Percentiles rank a stretch among this genome's conserved stretches.
Evolutionary conservation across 768 basidiomycete genomes (phyloP).

Genomic region (Xerocomellus chrysenteron): DNA sequence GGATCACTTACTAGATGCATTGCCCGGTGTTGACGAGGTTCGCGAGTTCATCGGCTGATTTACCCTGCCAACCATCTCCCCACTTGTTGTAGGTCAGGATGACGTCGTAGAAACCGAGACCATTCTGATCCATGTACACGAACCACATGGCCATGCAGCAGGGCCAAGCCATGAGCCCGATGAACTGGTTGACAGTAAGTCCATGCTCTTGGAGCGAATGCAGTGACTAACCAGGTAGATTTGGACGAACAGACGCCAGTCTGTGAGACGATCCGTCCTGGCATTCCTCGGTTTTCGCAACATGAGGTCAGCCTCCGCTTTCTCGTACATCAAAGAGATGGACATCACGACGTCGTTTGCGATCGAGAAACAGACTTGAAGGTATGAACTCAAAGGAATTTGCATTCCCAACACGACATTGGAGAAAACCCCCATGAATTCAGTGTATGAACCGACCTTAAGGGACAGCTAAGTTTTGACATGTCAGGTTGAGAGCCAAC

Average conservation of each 20-base stretch:
- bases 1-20: constrained; percentile 41
- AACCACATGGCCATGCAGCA: constrained; percentile 45
- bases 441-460: constrained; percentile 57
- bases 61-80: constrained; percentile 36
- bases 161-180: constrained; percentile 47
- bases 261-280: constrained; percentile 48
- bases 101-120: constrained; percentile 37
- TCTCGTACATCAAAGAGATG: constrained; percentile 51
- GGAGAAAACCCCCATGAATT: constrained; percentile 54
- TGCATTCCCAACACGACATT: constrained; percentile 62
- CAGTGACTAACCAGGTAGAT: constrained; percentile 42
- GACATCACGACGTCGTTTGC: constrained; percentile 53
- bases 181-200: constrained; percentile 33
- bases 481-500: background rate
- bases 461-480: background rate
- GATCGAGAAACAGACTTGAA: constrained; percentile 58
- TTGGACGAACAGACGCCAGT: constrained; percentile 49
- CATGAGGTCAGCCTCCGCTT: constrained; percentile 51
- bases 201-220: background rate
- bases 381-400: constrained; percentile 51
- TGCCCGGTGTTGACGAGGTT: constrained; percentile 42
- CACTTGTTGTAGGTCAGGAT: constrained; percentile 44
- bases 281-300: constrained; percentile 48
- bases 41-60: constrained; percentile 28
- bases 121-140: constrained; percentile 39